Percentiles rank a stretch among this genome's conserved stretches.
These are phyloP conservation scores for Rhynchospora pubera DNA, from an alignment of 176 grass and related monocot species.

Conservation along the genomic window DNA sequence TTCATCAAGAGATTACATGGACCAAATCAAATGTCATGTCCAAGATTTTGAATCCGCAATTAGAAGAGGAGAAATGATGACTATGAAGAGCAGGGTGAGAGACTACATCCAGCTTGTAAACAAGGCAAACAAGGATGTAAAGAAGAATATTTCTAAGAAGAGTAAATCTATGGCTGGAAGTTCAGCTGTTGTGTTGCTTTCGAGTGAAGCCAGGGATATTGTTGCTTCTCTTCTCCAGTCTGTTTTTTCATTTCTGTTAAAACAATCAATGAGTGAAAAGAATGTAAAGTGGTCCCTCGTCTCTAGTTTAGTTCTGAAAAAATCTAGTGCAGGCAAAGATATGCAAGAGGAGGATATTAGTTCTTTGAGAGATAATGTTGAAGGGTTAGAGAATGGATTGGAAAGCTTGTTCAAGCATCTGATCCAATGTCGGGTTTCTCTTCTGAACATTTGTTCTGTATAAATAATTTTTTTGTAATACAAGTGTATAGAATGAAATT, in stretches of 20 bases:
- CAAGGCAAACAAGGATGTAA: constrained; percentile 44
- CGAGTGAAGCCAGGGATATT: constrained; percentile 9
- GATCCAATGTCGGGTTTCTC: constrained; percentile 3
- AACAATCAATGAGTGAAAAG: neutral
- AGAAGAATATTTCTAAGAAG: constrained; percentile 28
- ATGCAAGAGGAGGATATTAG: neutral
- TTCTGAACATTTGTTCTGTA: neutral
- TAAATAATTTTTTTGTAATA: too few species aligned
- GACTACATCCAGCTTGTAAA: constrained; percentile 26
- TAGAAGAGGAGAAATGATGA: constrained; percentile 20
- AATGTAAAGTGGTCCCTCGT: neutral
- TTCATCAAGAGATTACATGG: constrained; percentile 2
- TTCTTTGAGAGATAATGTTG: neutral
- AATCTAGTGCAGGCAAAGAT: neutral
- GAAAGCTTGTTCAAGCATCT: constrained; percentile 18
- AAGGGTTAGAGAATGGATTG: neutral
- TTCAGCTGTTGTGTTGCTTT: neutral
- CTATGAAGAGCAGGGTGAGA: constrained; percentile 21
- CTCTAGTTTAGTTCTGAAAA: neutral
- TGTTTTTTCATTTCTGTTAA: neutral
- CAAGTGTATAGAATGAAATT: too few species aligned
- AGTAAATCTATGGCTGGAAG: constrained; percentile 17
- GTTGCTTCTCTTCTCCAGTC: neutral
- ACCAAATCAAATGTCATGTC: constrained; percentile 10
- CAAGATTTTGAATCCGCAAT: neutral